A percentile compares a stretch with the other conserved stretches of the same genome.
phyloP scores from a whole-genome alignment of 116 monocot species.

The Iris pallida region DNA sequence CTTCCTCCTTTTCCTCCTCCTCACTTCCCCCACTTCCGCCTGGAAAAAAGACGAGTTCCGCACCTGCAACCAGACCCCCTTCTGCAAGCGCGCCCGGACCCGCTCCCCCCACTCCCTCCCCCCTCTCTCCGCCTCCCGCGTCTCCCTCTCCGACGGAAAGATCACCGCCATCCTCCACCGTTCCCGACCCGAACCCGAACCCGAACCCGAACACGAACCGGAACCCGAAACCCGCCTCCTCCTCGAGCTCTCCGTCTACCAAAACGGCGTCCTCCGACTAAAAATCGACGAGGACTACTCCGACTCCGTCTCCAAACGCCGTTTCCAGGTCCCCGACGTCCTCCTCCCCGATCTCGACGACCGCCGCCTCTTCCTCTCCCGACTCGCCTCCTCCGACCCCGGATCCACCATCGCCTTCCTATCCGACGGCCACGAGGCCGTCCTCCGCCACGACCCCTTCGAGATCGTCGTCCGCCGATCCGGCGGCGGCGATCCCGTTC shows the following conservation, averaged over 20 bases:
- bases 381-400: constrained; percentile 22
- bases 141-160: constrained; percentile 56
- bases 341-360: constrained; percentile 61
- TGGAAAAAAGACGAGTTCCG: constrained; percentile 99
- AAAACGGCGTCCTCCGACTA: constrained; percentile 55
- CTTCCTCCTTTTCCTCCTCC: constrained; percentile 26
- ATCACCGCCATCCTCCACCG: constrained; percentile 45
- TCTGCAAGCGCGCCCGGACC: constrained; percentile 85
- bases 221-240: constrained; percentile 29
- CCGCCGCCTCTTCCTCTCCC: constrained; percentile 48
- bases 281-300: constrained; percentile 62
- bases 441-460: constrained; percentile 71
- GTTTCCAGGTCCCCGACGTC: constrained; percentile 77
- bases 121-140: constrained; percentile 31
- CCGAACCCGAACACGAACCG: neutral
- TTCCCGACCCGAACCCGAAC: neutral
- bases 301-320: constrained; percentile 21
- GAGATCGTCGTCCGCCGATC: constrained; percentile 50
- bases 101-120: constrained; percentile 63
- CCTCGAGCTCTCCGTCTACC: constrained; percentile 71
- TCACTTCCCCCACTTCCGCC: constrained; percentile 21
- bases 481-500: constrained; percentile 30
- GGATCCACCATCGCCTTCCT: constrained; percentile 30
- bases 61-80: constrained; percentile 85
- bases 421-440: constrained; percentile 47